These are phyloP conservation scores for Venturia nashicola DNA, from an alignment of 2,329 filamentous ascomycete genomes.

Conservation along the genomic window DNA sequence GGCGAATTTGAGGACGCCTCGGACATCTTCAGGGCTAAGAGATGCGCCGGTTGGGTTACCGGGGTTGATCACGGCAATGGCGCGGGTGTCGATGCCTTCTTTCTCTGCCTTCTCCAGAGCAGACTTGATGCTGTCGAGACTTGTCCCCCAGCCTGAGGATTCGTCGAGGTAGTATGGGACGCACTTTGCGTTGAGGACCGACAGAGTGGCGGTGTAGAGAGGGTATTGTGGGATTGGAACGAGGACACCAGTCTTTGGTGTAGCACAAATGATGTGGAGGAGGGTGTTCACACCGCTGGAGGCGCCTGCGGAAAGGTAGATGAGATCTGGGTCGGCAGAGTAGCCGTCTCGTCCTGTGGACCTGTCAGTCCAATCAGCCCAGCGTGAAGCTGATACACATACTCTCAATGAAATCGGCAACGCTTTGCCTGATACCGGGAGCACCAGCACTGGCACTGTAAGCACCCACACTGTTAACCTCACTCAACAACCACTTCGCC, in stretches of 20 bases:
- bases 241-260: conserved; percentile 67
- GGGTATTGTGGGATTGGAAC: conserved; percentile 97
- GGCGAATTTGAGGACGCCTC: conserved; percentile 75
- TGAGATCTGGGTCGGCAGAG: conserved; percentile 63
- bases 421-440: conserved; percentile 72
- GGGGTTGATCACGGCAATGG: conserved; percentile 95
- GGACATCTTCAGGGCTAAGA: conserved; percentile 66
- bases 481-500: conserved; percentile 66
- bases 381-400: conserved; percentile 21
- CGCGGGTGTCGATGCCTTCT: conserved; percentile 75
- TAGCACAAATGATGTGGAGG: conserved; percentile 75
- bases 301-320: conserved; percentile 86
- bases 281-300: conserved; percentile 92
- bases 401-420: conserved; percentile 89
- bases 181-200: conserved; percentile 70
- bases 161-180: conserved; percentile 95
- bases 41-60: conserved; percentile 94
- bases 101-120: conserved; percentile 62
- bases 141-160: conserved; percentile 73
- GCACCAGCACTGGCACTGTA: conserved; percentile 92
- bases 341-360: conserved; percentile 68
- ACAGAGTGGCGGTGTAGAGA: conserved; percentile 86
- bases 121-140: conserved; percentile 62
- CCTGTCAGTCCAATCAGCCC: not conserved
- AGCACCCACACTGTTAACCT: conserved; percentile 83